Base-by-base conservation (phyloP, 2,329 filamentous ascomycete species). In the Botryotinia globosa region DNA sequence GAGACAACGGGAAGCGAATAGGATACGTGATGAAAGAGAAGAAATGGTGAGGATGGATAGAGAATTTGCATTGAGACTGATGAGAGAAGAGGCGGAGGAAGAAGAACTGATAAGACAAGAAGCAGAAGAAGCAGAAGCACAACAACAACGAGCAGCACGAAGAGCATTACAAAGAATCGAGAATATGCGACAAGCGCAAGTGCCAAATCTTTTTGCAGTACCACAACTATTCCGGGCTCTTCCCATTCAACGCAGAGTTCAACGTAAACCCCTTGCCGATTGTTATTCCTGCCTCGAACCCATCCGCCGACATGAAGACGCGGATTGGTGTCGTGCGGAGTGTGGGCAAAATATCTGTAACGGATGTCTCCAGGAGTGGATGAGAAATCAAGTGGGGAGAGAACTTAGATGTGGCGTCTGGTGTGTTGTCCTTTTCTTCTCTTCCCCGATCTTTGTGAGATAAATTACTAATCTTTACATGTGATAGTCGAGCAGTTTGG, bases 321-420 rank as follows among this genome's bases (percentile, higher is more conserved):
- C 42, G 3, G 25, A 48, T 8, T 70, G 68, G 56, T 70, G 68
- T 39, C 68, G 58, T 3, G 58, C 34, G 8, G 22, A 62, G 37
- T 70, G 68, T 32, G 68, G 68, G 14, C 44, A 64, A 32, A 70
- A 70, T 32, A 22, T 64, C 3, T 62, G 58, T 54, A 34, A 51
- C 18, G 42, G 7, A 18, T 70, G 56, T 39, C 51, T 70, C 34
- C 42, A 9, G 6, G 8, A 22, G 4, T 70, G 68, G 44, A 10
- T 8, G 39, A 32, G 1, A 32, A 63, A 14, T 39, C 42, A 63
- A 14, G 18, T 25, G 8, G 7, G 10, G 7, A 32, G 22, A 12
- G 25, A 9, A 12, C 3, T 62, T 48, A 62, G 10, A 20, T 70
- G 68, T 64, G 58, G 68, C 1, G 14, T 48, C 29, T 70, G 68